Percentiles rank a stretch among this genome's conserved stretches.
These are phyloP conservation scores for Ceratocystis colombiana DNA, from an alignment of 2,329 filamentous ascomycete species.

Conservation along the genomic window DNA sequence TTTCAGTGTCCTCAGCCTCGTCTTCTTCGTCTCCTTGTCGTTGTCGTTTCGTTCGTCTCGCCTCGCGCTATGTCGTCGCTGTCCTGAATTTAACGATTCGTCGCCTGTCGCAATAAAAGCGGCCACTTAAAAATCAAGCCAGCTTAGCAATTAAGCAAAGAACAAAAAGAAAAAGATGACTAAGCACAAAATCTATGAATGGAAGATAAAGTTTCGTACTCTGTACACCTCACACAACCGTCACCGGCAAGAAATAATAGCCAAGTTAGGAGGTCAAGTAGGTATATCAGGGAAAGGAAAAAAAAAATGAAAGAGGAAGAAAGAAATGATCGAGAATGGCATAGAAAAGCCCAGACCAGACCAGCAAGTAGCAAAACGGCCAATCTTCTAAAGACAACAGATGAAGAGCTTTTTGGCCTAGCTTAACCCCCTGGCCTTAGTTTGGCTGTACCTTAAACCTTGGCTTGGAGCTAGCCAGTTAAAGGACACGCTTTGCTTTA, in stretches of 20 bases:
- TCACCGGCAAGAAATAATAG: too few relatives aligned
- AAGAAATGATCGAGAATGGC: background rate
- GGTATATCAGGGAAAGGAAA: background rate
- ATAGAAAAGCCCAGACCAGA: background rate
- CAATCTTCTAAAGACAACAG: too few relatives aligned
- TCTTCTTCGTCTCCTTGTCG: background rate
- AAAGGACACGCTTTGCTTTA: slow-evolving; percentile 25
- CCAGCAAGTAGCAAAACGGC: background rate
- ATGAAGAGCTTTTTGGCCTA: too few relatives aligned
- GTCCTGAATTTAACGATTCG: background rate
- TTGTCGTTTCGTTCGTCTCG: background rate
- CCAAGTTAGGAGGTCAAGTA: slow-evolving; percentile 1
- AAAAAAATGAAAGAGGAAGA: background rate
- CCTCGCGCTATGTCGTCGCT: background rate
- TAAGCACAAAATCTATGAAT: background rate
- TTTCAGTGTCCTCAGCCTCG: too few relatives aligned
- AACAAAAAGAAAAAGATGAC: background rate
- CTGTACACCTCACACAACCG: too few relatives aligned
- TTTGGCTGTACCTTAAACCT: too few relatives aligned
- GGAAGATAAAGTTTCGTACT: background rate
- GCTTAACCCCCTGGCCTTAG: too few relatives aligned
- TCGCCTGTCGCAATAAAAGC: too few relatives aligned
- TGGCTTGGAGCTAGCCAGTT: background rate
- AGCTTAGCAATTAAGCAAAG: background rate
- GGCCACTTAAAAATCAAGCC: background rate